Conservation (phyloP, 2,329 filamentous ascomycete species). For the Coniochaeta hoffmannii region DNA sequence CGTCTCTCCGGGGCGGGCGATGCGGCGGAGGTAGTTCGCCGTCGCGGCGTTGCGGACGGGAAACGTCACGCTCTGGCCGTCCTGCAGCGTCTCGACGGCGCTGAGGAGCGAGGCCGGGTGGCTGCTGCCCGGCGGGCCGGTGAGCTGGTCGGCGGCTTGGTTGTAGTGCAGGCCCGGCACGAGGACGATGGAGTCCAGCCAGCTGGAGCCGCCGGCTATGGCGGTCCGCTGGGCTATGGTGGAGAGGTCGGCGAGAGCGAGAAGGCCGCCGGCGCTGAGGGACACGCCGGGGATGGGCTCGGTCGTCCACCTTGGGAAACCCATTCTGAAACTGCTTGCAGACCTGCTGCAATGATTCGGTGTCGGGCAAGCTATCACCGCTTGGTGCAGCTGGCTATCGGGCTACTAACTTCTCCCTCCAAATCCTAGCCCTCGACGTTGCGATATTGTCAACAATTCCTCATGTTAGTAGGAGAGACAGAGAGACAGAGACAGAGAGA, state of each 20-base stretch:
- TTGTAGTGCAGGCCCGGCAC: slow-evolving; percentile 56
- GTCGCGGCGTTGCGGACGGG: slow-evolving; percentile 43
- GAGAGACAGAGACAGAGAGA: too few relatives aligned
- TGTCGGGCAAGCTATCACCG: not conserved
- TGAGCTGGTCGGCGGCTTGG: slow-evolving; percentile 45
- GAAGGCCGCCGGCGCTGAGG: slow-evolving; percentile 44
- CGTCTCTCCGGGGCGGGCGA: slow-evolving; percentile 47
- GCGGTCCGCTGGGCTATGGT: slow-evolving; percentile 49
- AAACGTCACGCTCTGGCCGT: slow-evolving; percentile 23
- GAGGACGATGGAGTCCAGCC: slow-evolving; percentile 49
- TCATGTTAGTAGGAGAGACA: too few relatives aligned
- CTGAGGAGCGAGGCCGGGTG: slow-evolving; percentile 27
- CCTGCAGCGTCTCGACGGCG: slow-evolving; percentile 23
- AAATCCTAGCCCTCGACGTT: not conserved
- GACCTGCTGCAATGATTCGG: not conserved
- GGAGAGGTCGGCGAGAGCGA: slow-evolving; percentile 51
- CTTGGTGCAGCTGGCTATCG: not conserved
- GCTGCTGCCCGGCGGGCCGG: slow-evolving; percentile 27
- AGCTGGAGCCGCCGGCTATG: slow-evolving; percentile 47
- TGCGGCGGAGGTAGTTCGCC: slow-evolving; percentile 44
- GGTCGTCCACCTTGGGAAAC: slow-evolving; percentile 33
- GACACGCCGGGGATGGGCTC: slow-evolving; percentile 37
- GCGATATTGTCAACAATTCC: not conserved
- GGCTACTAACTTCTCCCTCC: not conserved
- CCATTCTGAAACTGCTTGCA: slow-evolving; percentile 1